Evolutionary conservation across 2,329 filamentous ascomycete species (phyloP), one percentile per base, ranked within the genome.

Genomic region (Tolypocladium capitatum): DNA sequence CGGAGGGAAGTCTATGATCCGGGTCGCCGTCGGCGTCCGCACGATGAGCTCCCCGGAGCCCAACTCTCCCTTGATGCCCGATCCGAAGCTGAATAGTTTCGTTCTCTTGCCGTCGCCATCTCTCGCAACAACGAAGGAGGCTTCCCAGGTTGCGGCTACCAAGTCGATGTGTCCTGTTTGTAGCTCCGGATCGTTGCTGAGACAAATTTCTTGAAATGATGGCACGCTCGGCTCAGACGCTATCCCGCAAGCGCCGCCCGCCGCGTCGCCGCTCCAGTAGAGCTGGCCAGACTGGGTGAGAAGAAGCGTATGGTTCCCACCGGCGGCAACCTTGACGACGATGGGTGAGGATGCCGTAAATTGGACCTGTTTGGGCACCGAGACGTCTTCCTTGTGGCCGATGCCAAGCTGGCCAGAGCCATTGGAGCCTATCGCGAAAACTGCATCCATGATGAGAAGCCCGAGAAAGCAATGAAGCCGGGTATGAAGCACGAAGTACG

Each of bases 271-370:
- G 42, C 80, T 75, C 57, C 77, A 81, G 58, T 78, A 84, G 0
- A 90, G 68, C 1, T 67, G 55, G 0, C 83, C 82, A 27, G 70
- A 60, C 4, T 69, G 59, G n/a, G 75, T 78, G 11, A 89, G 69
- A 10, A 94, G 62, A 4, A 96, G 67, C 0, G 88, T 94, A 63
- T 96, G 91, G 59, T 96, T 96, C 1, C 90, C 90, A 4, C 91
- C 91, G 8, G 86, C 72, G 20, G 68, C 68, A 10, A 74, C 62
- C 38, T 61, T 63, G 46, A 60, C 63, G 46, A 60, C 55, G 48
- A 73, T 61, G 27, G 62, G 58, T 14, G 67, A 60, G 28, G 58
- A 55, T 33, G 65, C 60, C 6, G 68, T 60, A 61, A 86, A 84
- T n/a, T 75, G 56, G 52, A 78, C 80, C 52, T 68, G 70, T 52